Conservation (phyloP, 1,284 basidiomycete genomes). For the Cerrena zonata region DNA sequence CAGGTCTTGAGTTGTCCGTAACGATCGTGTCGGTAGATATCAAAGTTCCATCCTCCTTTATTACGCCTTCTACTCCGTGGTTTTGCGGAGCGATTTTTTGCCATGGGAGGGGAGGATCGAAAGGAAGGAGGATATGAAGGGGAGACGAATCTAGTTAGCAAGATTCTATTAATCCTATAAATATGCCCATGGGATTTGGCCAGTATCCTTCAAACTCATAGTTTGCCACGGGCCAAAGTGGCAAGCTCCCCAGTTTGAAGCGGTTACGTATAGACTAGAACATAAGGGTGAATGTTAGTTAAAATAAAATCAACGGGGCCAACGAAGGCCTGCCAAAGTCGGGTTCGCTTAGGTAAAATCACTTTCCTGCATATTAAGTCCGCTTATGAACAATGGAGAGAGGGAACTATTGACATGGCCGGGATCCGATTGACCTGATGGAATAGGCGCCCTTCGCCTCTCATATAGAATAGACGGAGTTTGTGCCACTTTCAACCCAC, state of each 20-base stretch:
- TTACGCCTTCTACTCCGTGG: too few species aligned
- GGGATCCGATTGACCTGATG: too few species aligned
- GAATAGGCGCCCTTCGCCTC: too few species aligned
- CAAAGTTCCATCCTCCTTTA: too few species aligned
- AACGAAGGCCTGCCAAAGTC: too few species aligned
- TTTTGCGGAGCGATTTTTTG: background rate
- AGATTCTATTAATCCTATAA: background rate
- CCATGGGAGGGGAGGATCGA: background rate
- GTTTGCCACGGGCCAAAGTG: background rate
- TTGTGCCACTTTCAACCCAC: background rate
- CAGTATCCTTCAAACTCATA: background rate
- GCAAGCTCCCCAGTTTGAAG: background rate
- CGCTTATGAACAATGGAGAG: too few species aligned
- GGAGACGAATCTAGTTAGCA: background rate
- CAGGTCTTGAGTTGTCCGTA: background rate
- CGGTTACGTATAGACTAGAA: background rate
- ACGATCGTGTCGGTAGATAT: background rate
- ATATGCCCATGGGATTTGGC: background rate
- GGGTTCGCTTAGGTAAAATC: background rate
- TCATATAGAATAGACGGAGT: background rate
- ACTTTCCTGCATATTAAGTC: too few species aligned
- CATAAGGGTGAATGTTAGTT: too few species aligned
- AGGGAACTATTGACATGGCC: too few species aligned
- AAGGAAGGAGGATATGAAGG: background rate
- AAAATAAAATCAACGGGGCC: background rate